Percentiles rank a stretch among this genome's conserved stretches.
phyloP scores from a whole-genome alignment of 2,329 filamentous ascomycete genomes.

The Scedosporium boydii region DNA sequence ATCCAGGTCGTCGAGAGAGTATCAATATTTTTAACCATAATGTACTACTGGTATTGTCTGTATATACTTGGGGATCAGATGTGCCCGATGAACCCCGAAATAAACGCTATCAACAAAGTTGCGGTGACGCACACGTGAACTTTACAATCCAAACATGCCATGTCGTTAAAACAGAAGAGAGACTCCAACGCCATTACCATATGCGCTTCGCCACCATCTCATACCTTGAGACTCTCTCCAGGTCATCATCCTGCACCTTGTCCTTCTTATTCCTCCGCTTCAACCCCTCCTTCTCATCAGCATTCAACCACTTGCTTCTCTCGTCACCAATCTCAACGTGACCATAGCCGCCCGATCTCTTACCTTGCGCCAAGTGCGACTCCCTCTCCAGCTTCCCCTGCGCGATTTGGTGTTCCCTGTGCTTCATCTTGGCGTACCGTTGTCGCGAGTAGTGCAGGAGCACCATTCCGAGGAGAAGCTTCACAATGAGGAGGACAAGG shows the following conservation, averaged over 20 bases:
- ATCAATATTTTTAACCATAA: too few species aligned
- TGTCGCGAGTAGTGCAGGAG: constrained; percentile 71
- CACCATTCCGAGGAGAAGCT: constrained; percentile 80
- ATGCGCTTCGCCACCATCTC: constrained; percentile 96
- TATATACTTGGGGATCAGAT: too few species aligned
- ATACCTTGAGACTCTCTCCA: constrained; percentile 68
- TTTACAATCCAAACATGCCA: not conserved
- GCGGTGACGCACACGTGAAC: not conserved
- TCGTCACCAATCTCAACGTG: constrained; percentile 85
- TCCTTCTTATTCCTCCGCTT: constrained; percentile 41
- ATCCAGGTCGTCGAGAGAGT: too few species aligned
- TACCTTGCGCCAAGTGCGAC: constrained; percentile 59
- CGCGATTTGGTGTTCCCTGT: constrained; percentile 46
- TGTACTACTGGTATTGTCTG: too few species aligned
- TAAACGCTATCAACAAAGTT: not conserved
- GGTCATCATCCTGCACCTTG: constrained; percentile 34
- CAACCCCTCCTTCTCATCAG: constrained; percentile 67
- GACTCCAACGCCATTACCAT: constrained; percentile 48
- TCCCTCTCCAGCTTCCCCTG: constrained; percentile 38
- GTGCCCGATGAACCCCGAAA: not conserved
- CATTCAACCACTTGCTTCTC: constrained; percentile 75
- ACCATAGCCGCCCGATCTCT: constrained; percentile 71
- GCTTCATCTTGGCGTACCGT: constrained; percentile 74
- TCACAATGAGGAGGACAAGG: constrained; percentile 72
- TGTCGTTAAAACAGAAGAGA: not conserved